These are phyloP conservation scores for Artemisia tridentata DNA, from an alignment of 129 eudicot genomes.

Conservation along the genomic window DNA sequence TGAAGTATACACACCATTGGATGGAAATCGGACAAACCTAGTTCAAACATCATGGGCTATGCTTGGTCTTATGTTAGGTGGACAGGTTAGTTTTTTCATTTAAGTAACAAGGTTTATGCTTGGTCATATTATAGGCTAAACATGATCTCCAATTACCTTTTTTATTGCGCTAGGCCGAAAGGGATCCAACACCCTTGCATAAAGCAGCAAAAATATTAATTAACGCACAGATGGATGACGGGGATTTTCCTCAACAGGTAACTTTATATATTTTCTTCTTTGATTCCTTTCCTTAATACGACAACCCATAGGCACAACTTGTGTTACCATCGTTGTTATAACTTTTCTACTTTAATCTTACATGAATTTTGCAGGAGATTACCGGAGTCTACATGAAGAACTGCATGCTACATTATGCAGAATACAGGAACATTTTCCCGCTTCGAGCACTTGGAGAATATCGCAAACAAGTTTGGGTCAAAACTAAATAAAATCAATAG, in stretches of 20 bases:
- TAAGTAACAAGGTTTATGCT: slow-evolving; percentile 1
- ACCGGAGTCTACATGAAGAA: slow-evolving; percentile 51
- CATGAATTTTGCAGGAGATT: slow-evolving; percentile 29
- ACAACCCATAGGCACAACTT: not conserved
- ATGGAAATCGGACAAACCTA: slow-evolving; percentile 32
- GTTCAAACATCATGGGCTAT: slow-evolving; percentile 49
- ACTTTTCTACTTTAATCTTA: not conserved
- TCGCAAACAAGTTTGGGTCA: slow-evolving; percentile 41
- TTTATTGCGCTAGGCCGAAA: slow-evolving; percentile 26
- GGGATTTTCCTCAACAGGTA: slow-evolving; percentile 53
- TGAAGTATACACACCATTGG: slow-evolving; percentile 44
- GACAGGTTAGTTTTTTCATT: slow-evolving; percentile 32
- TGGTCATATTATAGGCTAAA: not conserved
- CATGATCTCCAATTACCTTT: not conserved
- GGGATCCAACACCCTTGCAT: slow-evolving; percentile 44
- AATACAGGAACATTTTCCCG: slow-evolving; percentile 43
- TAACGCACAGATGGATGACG: slow-evolving; percentile 39
- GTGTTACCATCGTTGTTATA: not conserved
- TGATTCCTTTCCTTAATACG: not conserved
- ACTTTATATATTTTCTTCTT: not conserved
- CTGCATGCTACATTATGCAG: slow-evolving; percentile 42
- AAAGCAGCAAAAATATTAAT: slow-evolving; percentile 43
- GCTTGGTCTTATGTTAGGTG: slow-evolving; percentile 43
- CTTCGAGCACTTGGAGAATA: slow-evolving; percentile 56
- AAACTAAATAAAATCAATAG: slow-evolving; percentile 19